Evolutionary conservation across 1,284 basidiomycete genomes (phyloP).

Genomic region (Cryptococcus neoformans): DNA sequence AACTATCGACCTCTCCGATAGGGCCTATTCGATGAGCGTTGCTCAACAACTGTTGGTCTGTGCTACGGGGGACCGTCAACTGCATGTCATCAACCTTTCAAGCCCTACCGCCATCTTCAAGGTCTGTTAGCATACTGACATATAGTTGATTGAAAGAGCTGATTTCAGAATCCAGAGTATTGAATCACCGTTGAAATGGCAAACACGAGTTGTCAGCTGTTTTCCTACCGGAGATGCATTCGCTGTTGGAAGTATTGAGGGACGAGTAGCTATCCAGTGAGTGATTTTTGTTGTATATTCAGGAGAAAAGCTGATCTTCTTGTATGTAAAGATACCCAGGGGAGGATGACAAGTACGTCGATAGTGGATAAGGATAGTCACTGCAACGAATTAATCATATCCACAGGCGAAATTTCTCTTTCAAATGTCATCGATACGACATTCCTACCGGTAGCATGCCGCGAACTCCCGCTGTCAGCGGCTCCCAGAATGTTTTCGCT

Average conservation of each 20-base stretch:
- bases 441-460: conserved; percentile 32
- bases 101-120: conserved; percentile 74
- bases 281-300: conserved; percentile 35
- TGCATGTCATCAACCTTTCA: conserved; percentile 82
- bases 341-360: conserved; percentile 29
- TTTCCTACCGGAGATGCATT: conserved; percentile 80
- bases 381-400: neutral
- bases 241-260: conserved; percentile 92
- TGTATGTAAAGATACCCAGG: conserved; percentile 21
- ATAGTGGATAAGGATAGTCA: no score
- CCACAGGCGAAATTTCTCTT: conserved; percentile 73
- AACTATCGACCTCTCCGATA: conserved; percentile 76
- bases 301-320: conserved; percentile 16
- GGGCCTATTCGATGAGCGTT: conserved; percentile 64
- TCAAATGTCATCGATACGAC: conserved; percentile 92
- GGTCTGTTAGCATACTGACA: conserved; percentile 48
- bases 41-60: conserved; percentile 35
- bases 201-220: conserved; percentile 84
- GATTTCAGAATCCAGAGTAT: conserved; percentile 57
- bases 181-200: conserved; percentile 85
- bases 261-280: conserved; percentile 92
- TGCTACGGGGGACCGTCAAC: conserved; percentile 72
- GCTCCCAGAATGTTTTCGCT: conserved; percentile 69
- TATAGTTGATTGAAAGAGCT: neutral
- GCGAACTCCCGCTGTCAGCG: conserved; percentile 25